phyloP scores from a whole-genome alignment of 768 basidiomycete genomes.

The Pisolithus marmoratus region DNA sequence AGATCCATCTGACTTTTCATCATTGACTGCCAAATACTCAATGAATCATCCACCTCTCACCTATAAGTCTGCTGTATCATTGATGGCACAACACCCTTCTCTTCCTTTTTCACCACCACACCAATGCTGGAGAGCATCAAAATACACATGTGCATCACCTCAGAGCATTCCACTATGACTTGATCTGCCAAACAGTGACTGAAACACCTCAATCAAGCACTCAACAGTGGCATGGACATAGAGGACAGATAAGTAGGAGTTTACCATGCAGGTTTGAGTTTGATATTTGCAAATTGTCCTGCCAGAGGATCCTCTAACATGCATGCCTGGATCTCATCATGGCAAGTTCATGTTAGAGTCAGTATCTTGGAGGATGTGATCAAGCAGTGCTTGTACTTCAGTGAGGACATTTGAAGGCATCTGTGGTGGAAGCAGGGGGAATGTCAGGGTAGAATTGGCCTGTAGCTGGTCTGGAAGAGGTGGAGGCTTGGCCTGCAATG shows the following conservation, averaged over 20 bases:
- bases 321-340: background rate
- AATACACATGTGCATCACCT: constrained; percentile 50
- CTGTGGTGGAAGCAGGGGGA: constrained; percentile 63
- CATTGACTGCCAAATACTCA: too few species aligned
- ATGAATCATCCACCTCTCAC: too few species aligned
- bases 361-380: constrained; percentile 47
- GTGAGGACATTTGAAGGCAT: constrained; percentile 62
- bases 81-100: constrained; percentile 43
- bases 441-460: constrained; percentile 12
- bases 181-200: constrained; percentile 39
- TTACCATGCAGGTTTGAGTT: constrained; percentile 50
- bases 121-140: constrained; percentile 69
- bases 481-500: too few species aligned
- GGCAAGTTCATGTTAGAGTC: background rate
- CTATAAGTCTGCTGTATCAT: too few species aligned
- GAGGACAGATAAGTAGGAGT: constrained; percentile 77
- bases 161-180: constrained; percentile 20
- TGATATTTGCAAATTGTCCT: constrained; percentile 52
- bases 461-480: background rate
- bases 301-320: constrained; percentile 7
- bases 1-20: too few species aligned
- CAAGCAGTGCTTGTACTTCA: constrained; percentile 62
- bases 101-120: constrained; percentile 34
- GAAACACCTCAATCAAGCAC: constrained; percentile 43
- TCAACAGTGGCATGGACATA: constrained; percentile 56